Base-by-base conservation (phyloP, 495 filamentous ascomycete species). In the Melanomma pulvis-pyrius region DNA sequence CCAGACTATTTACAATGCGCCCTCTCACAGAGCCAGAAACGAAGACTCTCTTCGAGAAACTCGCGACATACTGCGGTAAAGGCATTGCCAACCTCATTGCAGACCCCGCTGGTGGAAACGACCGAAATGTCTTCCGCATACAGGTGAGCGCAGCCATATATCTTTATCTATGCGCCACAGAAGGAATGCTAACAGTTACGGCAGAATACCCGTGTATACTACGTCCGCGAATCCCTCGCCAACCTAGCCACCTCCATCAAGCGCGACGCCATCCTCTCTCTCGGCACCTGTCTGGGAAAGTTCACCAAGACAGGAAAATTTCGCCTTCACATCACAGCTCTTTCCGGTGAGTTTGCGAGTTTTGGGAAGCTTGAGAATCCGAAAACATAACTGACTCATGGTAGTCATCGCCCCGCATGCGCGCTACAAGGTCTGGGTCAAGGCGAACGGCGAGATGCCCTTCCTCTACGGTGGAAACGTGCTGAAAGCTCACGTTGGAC, bases 281-380 rank as follows among this genome's bases (percentile, higher is more conserved):
- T 96, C n/a, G 94, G 94, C 12, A 92, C 90, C 7, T 94, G 90
- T 49, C 41, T 71, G 12, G 69, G 69, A 1, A 71, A 71, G 51
- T 67, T 96, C 79, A 96, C 92, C 50, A 97, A 97, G 83, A 89
- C 90, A 4, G 88, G 91, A 26, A 97, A 97, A 75, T 96, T 96
- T 76, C 79, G 90, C 28, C 78, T 94, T 47, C 90, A 92, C 75
- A 87, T 94, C 73, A 93, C 91, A 1, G 89, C 90, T 3, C 83
- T 98, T 57, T 88, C 91, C 66, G n/a, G n/a, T n/a, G n/a, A n/a
- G n/a, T n/a, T n/a, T n/a, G n/a, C n/a, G n/a, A n/a, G n/a, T n/a
- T n/a, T n/a, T n/a, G n/a, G n/a, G n/a, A n/a, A n/a, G n/a, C n/a
- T n/a, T n/a, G n/a, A n/a, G n/a, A n/a, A n/a, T n/a, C n/a, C n/a